A percentile compares a stretch with the other conserved stretches of the same genome.
Conservation (phyloP, 345 rosid genomes). For the Citrus mangshanensis region DNA sequence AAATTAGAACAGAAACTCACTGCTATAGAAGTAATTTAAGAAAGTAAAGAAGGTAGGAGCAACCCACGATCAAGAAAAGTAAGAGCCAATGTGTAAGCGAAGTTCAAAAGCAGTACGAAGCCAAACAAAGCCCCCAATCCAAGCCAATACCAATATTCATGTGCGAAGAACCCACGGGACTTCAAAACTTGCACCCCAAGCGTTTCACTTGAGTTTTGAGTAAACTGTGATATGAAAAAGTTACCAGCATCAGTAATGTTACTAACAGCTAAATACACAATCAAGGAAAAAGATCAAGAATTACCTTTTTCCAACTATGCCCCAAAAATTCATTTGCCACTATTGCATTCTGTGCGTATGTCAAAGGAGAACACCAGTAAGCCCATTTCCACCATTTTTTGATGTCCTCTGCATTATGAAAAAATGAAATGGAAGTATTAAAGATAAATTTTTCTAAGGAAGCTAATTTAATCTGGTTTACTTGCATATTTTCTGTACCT, state of each 20-base stretch:
- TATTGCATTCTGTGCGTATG: conserved; percentile 60
- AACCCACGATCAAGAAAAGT: conserved; percentile 38
- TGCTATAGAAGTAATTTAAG: neutral
- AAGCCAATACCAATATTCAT: conserved; percentile 53
- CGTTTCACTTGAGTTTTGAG: conserved; percentile 18
- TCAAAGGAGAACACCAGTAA: conserved; percentile 57
- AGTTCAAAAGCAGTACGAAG: conserved; percentile 37
- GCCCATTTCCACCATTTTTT: conserved; percentile 68
- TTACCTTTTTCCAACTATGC: conserved; percentile 50
- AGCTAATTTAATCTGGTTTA: neutral
- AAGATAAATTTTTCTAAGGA: neutral
- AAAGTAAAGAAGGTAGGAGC: conserved; percentile 16
- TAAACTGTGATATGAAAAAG: neutral
- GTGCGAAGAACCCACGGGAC: conserved; percentile 37
- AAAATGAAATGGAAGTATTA: neutral
- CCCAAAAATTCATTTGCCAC: conserved; percentile 49
- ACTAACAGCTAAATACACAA: neutral
- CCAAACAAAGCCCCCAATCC: conserved; percentile 42
- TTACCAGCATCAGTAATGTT: neutral
- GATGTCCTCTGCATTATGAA: conserved; percentile 37
- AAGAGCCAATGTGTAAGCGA: conserved; percentile 32
- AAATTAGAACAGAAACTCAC: neutral
- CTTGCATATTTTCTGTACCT: neutral
- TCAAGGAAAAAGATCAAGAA: neutral
- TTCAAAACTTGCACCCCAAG: conserved; percentile 45